These are phyloP conservation scores for Boletus sp. DNA, from an alignment of 768 basidiomycete genomes.

Conservation along the genomic window DNA sequence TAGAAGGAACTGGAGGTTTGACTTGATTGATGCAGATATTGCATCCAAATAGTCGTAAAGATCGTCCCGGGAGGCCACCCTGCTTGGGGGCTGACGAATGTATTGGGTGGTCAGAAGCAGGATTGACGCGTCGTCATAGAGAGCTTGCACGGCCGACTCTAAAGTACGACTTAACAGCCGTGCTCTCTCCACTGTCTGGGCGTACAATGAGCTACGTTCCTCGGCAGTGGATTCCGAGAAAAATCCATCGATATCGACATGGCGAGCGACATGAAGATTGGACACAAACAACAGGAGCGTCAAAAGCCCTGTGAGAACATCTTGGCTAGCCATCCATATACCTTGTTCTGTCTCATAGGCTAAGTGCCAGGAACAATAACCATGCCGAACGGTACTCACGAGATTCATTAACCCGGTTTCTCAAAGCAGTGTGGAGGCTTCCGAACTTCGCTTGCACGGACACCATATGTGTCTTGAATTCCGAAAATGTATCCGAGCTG, in stretches of 20 bases:
- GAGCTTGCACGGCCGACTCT: slow-evolving; percentile 65
- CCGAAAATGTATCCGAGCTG: slow-evolving; percentile 49
- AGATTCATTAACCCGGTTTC: slow-evolving; percentile 16
- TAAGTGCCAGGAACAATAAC: slow-evolving; percentile 2
- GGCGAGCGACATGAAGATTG: slow-evolving; percentile 74
- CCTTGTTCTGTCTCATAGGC: slow-evolving; percentile 20
- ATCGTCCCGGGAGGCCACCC: slow-evolving; percentile 10
- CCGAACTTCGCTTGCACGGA: slow-evolving; percentile 51
- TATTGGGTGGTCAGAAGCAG: slow-evolving; percentile 58
- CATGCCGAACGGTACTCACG: slow-evolving; percentile 19
- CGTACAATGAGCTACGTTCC: slow-evolving; percentile 50
- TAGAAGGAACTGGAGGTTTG: slow-evolving; percentile 54
- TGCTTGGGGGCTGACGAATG: slow-evolving; percentile 16
- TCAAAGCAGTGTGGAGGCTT: slow-evolving; percentile 26
- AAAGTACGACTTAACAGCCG: slow-evolving; percentile 63
- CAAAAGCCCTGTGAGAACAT: slow-evolving; percentile 53
- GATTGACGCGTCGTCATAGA: slow-evolving; percentile 67
- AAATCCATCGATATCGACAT: slow-evolving; percentile 80
- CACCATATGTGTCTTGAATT: slow-evolving; percentile 46
- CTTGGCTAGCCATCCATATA: slow-evolving; percentile 41
- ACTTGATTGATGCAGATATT: slow-evolving; percentile 48
- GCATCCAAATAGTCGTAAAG: slow-evolving; percentile 45
- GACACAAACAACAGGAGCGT: slow-evolving; percentile 56
- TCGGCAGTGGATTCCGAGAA: slow-evolving; percentile 43
- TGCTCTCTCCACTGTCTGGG: slow-evolving; percentile 65